These are phyloP conservation scores for Alternaria sp. DNA, from an alignment of 2,329 filamentous ascomycete genomes.

Conservation along the genomic window DNA sequence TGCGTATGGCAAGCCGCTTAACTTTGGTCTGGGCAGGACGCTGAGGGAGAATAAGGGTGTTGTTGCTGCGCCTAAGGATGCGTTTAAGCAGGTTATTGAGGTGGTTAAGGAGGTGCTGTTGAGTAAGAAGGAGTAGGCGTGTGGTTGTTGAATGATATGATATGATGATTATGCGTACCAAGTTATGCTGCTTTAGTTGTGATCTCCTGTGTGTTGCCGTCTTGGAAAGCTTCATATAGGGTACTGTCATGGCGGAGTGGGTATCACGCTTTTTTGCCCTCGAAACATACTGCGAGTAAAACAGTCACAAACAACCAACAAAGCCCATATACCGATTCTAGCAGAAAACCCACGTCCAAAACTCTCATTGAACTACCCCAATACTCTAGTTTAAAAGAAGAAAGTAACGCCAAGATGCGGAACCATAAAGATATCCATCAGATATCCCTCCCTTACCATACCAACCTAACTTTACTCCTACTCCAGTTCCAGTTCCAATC, in stretches of 20 bases:
- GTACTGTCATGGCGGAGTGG: background rate
- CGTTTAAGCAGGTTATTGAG: slow-evolving; percentile 77
- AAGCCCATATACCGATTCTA: background rate
- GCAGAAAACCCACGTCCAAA: background rate
- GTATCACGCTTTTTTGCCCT: background rate
- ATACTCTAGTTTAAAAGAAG: background rate
- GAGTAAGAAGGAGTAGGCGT: slow-evolving; percentile 35
- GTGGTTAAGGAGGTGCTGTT: slow-evolving; percentile 85
- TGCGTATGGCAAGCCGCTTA: slow-evolving; percentile 79
- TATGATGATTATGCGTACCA: background rate
- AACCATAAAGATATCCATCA: background rate
- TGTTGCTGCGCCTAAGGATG: slow-evolving; percentile 79
- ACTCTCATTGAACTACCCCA: background rate
- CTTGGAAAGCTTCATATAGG: background rate
- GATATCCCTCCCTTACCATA: background rate
- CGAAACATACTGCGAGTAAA: background rate
- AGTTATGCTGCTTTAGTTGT: background rate
- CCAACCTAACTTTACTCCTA: background rate
- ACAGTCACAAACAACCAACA: background rate
- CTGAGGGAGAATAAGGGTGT: slow-evolving; percentile 92
- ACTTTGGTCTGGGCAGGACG: slow-evolving; percentile 87
- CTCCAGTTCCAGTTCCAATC: background rate
- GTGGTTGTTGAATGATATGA: background rate
- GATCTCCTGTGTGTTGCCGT: background rate
- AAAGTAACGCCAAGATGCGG: background rate